A percentile compares a stretch with the other conserved stretches of the same genome.
These are phyloP conservation scores for Daldinia eschscholtzii DNA, from an alignment of 2,329 filamentous ascomycete species.

Conservation along the genomic window DNA sequence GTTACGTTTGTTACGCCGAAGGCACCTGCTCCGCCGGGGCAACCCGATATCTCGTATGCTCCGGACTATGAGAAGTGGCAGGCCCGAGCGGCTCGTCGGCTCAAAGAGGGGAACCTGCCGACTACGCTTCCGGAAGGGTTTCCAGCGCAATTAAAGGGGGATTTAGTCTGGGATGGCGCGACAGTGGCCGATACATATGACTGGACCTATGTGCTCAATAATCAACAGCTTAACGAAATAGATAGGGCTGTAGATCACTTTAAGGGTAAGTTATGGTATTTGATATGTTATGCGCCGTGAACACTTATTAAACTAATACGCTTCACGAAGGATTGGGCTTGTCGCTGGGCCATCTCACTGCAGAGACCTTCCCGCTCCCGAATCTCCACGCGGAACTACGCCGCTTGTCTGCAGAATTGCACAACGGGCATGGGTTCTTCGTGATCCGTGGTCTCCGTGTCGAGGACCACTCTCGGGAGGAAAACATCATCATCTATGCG, in stretches of 20 bases:
- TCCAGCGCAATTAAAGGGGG: constrained; percentile 61
- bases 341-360: constrained; percentile 59
- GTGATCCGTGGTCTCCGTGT: constrained; percentile 71
- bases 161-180: constrained; percentile 70
- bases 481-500: constrained; percentile 71
- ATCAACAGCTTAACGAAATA: constrained; percentile 64
- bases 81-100: constrained; percentile 60
- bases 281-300: not conserved
- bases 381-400: constrained; percentile 64
- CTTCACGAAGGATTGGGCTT: constrained; percentile 52
- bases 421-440: constrained; percentile 71
- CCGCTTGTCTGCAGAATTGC: constrained; percentile 65
- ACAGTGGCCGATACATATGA: constrained; percentile 63
- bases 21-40: constrained; percentile 55
- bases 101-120: constrained; percentile 57
- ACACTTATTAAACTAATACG: constrained; percentile 17
- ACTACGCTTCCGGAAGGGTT: constrained; percentile 64
- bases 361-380: constrained; percentile 68
- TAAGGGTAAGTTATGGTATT: constrained; percentile 51
- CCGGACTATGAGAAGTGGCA: constrained; percentile 68
- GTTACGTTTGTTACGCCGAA: constrained; percentile 46
- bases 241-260: constrained; percentile 58
- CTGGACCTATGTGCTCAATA: constrained; percentile 65
- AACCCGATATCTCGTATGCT: constrained; percentile 71
- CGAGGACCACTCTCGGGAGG: constrained; percentile 64